phyloP scores from a whole-genome alignment of 495 filamentous ascomycete genomes.

The Lasiosphaeria ovina region DNA sequence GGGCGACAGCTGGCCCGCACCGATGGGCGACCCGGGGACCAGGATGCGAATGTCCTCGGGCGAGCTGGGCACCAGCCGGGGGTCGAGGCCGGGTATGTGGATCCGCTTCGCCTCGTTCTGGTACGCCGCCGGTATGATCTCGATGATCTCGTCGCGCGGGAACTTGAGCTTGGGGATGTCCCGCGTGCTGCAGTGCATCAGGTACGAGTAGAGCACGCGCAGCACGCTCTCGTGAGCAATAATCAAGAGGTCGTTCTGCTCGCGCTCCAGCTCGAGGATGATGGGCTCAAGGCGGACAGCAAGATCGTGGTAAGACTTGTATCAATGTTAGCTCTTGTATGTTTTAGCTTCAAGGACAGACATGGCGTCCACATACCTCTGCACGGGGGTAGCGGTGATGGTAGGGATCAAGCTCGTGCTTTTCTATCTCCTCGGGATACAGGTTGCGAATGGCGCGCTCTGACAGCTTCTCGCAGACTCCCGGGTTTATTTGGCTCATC shows the following conservation, averaged over 20 bases:
- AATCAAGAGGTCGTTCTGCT: slow-evolving; percentile 94
- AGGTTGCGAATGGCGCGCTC: slow-evolving; percentile 72
- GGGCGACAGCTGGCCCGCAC: slow-evolving; percentile 22
- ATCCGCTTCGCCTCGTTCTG: slow-evolving; percentile 92
- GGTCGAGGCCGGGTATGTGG: slow-evolving; percentile 52
- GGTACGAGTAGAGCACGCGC: slow-evolving; percentile 92
- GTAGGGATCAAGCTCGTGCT: slow-evolving; percentile 93
- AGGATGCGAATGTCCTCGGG: slow-evolving; percentile 85
- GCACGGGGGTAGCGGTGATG: slow-evolving; percentile 95
- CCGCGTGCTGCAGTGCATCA: slow-evolving; percentile 97
- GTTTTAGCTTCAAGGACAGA: background rate
- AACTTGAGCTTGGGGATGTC: slow-evolving; percentile 94
- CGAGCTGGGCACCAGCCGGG: slow-evolving; percentile 56
- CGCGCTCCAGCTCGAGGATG: slow-evolving; percentile 94
- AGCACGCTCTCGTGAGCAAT: slow-evolving; percentile 97
- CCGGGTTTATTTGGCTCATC: slow-evolving; percentile 95
- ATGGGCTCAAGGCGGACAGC: slow-evolving; percentile 98
- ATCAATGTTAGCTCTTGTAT: slow-evolving; percentile 19
- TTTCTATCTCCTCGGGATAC: slow-evolving; percentile 85
- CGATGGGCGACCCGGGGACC: slow-evolving; percentile 50
- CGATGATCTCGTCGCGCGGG: slow-evolving; percentile 94
- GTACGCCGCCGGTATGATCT: slow-evolving; percentile 96
- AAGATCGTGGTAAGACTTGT: slow-evolving; percentile 93
- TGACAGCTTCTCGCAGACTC: slow-evolving; percentile 86
- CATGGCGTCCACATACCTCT: slow-evolving; percentile 58